Conservation (phyloP, 169 alveolate species). For the Cyclospora cayetanensis region DNA sequence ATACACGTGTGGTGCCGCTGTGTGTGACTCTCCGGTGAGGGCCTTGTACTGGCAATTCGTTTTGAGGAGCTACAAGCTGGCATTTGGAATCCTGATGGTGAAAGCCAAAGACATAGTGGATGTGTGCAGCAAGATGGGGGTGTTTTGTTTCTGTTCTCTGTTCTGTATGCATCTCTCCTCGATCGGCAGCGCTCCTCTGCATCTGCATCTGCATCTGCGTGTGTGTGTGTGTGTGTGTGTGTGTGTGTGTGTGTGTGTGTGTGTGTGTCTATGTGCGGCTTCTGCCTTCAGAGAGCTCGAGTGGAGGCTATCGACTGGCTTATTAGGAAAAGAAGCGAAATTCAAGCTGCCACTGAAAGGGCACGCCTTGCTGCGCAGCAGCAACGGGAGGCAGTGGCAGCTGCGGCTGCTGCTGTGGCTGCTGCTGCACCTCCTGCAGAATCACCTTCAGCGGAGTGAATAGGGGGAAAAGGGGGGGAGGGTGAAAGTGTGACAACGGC, state of each 20-base stretch:
- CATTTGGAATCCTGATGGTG: too few relatives aligned
- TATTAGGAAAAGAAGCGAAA: constrained; percentile 48
- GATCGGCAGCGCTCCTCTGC: not conserved
- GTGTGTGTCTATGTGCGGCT: not conserved
- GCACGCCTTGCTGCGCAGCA: not conserved
- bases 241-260: not conserved
- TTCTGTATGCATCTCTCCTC: not conserved
- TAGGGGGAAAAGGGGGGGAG: too few relatives aligned
- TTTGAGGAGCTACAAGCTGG: too few relatives aligned
- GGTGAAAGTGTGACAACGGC: too few relatives aligned
- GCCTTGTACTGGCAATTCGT: not conserved
- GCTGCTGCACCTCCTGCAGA: not conserved
- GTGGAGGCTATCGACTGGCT: constrained; percentile 60
- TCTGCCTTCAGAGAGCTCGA: not conserved
- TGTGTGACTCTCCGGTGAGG: not conserved
- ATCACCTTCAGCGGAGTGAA: not conserved
- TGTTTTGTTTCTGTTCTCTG: too few relatives aligned
- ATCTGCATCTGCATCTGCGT: not conserved
- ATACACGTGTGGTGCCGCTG: not conserved
- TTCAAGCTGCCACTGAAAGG: constrained; percentile 34
- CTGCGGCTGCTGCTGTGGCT: constrained; percentile 25
- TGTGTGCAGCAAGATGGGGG: too few relatives aligned
- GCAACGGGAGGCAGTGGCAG: constrained; percentile 40
- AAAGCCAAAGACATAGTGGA: not conserved
- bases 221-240: not conserved